Conservation (phyloP, 495 filamentous ascomycete genomes). For the Parmelia sp. region DNA sequence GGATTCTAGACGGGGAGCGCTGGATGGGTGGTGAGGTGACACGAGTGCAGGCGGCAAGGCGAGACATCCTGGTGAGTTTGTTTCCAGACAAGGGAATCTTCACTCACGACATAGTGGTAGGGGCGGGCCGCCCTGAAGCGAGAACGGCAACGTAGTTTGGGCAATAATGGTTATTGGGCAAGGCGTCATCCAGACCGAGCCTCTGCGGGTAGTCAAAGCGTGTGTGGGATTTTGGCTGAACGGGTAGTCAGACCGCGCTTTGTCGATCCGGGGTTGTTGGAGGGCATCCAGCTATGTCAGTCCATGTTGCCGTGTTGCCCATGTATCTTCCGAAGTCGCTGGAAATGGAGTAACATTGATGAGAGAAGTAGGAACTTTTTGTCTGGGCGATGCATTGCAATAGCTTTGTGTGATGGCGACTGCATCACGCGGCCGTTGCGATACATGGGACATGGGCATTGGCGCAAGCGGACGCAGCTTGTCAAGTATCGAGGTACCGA, state of each 20-base stretch:
- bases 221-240: conserved; percentile 12
- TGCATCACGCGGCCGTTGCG: conserved; percentile 18
- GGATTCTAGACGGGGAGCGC: background rate
- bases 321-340: conserved; percentile 18
- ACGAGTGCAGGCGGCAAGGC: conserved; percentile 9
- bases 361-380: conserved; percentile 8
- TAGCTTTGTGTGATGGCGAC: conserved; percentile 10
- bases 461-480: conserved; percentile 15
- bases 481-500: conserved; percentile 14
- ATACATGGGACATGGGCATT: conserved; percentile 17
- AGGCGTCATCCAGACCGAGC: conserved; percentile 26
- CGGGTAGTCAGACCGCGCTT: conserved; percentile 13
- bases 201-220: conserved; percentile 18
- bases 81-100: conserved; percentile 9
- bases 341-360: conserved; percentile 10
- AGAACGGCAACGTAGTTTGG: conserved; percentile 20
- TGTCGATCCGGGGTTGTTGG: conserved; percentile 12
- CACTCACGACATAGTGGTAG: conserved; percentile 51
- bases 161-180: conserved; percentile 18
- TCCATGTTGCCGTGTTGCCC: conserved; percentile 16
- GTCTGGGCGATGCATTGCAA: conserved; percentile 9
- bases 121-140: conserved; percentile 24
- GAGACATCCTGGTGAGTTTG: conserved; percentile 6
- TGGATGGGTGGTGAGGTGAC: background rate
- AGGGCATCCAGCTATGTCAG: conserved; percentile 13